phyloP scores from a whole-genome alignment of 2,329 filamentous ascomycete genomes.

The Beauveria australis region DNA sequence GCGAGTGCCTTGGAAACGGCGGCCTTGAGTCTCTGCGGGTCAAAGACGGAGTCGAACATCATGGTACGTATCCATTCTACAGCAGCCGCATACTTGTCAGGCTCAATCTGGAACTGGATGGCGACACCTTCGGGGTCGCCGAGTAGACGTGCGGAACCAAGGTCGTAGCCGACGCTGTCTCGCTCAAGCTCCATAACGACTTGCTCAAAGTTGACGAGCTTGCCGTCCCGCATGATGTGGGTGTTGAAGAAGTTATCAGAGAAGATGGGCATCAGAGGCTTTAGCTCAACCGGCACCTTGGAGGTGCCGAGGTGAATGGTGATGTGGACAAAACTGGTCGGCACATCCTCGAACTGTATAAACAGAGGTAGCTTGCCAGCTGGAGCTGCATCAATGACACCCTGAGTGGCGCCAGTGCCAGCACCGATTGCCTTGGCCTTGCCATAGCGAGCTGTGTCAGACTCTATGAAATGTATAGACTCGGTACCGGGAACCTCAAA shows the following conservation, averaged over 20 bases:
- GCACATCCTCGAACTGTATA: conserved; percentile 93
- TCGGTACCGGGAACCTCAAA: conserved; percentile 80
- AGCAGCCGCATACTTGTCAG: conserved; percentile 74
- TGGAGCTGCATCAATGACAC: conserved; percentile 62
- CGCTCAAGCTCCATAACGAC: conserved; percentile 86
- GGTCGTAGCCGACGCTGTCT: conserved; percentile 77
- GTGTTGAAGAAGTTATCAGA: conserved; percentile 92
- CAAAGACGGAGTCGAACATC: conserved; percentile 84
- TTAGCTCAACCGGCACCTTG: conserved; percentile 68
- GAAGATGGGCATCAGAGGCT: conserved; percentile 78
- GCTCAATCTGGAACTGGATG: conserved; percentile 78
- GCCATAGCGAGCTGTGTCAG: conserved; percentile 75
- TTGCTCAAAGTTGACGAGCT: conserved; percentile 78
- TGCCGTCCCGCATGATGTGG: conserved; percentile 68
- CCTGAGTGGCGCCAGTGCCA: conserved; percentile 62
- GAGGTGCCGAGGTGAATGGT: conserved; percentile 73
- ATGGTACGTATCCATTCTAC: conserved; percentile 80
- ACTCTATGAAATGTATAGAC: conserved; percentile 91
- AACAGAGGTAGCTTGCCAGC: conserved; percentile 64
- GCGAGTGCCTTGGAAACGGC: conserved; percentile 73
- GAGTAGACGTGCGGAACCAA: conserved; percentile 59
- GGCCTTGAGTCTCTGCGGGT: conserved; percentile 56
- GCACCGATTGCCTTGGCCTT: conserved; percentile 63
- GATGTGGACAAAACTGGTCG: conserved; percentile 85
- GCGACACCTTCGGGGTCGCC: conserved; percentile 76